Conservation (phyloP, 2,329 filamentous ascomycete species). For the Huntiella savannae region DNA sequence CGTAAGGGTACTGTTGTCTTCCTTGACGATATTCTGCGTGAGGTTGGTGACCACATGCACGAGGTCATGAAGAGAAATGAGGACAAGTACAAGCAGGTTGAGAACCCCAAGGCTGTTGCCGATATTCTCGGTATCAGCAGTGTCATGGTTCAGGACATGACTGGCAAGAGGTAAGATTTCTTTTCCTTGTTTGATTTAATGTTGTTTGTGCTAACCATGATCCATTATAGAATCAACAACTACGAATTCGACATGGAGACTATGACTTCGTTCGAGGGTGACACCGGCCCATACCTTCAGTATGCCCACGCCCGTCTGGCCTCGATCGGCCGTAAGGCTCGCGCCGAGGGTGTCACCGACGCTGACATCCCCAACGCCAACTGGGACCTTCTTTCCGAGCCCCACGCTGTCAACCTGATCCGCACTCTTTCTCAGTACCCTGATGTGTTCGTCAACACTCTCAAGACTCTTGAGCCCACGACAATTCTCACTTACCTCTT, state of each 20-base stretch:
- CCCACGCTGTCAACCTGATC: slow-evolving; percentile 53
- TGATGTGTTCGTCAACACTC: slow-evolving; percentile 64
- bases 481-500: slow-evolving; percentile 47
- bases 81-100: slow-evolving; percentile 77
- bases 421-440: slow-evolving; percentile 69
- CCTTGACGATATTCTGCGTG: slow-evolving; percentile 50
- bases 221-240: slow-evolving; percentile 34
- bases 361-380: slow-evolving; percentile 45
- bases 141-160: slow-evolving; percentile 98
- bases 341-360: slow-evolving; percentile 30
- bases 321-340: slow-evolving; percentile 40
- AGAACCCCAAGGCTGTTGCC: slow-evolving; percentile 60
- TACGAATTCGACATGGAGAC: slow-evolving; percentile 60
- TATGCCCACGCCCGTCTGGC: slow-evolving; percentile 59
- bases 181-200: neutral
- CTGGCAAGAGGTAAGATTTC: slow-evolving; percentile 44
- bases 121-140: slow-evolving; percentile 83
- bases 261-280: slow-evolving; percentile 71
- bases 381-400: slow-evolving; percentile 47
- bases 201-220: slow-evolving; percentile 6
- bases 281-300: slow-evolving; percentile 72
- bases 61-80: slow-evolving; percentile 87
- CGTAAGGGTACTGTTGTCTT: slow-evolving; percentile 59
- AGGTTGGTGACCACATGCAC: slow-evolving; percentile 90
- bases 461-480: slow-evolving; percentile 64